Percentiles rank a stretch among this genome's conserved stretches.
Evolutionary conservation across 192 early-diverging fungal species (phyloP).

Genomic region (Entrophospora sp.): DNA sequence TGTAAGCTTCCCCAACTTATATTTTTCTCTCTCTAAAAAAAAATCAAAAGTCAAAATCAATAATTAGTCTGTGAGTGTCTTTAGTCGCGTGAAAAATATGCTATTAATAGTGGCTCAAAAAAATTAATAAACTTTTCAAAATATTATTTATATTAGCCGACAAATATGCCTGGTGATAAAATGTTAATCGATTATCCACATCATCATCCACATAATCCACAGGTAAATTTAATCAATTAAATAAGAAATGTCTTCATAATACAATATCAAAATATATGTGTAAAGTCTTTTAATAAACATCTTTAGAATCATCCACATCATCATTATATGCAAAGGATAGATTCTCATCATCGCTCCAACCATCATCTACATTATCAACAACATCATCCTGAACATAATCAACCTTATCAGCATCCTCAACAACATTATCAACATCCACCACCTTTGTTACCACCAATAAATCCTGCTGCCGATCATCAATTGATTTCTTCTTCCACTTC

Average conservation of each 20-base stretch:
- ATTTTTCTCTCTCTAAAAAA: no score
- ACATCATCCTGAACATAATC: background rate
- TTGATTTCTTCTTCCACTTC: background rate
- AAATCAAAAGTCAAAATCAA: no score
- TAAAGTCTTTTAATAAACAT: background rate
- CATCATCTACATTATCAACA: background rate
- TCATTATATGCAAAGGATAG: slow-evolving; percentile 5
- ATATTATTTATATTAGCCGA: background rate
- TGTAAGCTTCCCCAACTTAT: background rate
- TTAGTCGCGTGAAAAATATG: background rate
- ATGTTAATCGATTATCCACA: no score
- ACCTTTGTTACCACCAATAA: background rate
- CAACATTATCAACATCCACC: slow-evolving; percentile 1
- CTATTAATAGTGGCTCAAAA: background rate
- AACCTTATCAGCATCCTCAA: background rate
- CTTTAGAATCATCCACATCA: background rate
- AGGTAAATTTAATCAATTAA: no score
- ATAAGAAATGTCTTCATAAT: no score
- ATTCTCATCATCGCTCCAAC: background rate
- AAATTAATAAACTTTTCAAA: background rate
- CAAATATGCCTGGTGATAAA: no score
- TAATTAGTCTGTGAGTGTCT: slow-evolving; percentile 6
- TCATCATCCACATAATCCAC: no score
- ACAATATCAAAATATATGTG: background rate
- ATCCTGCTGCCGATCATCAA: background rate